Percentiles rank a stretch among this genome's conserved stretches.
Evolutionary conservation across 371 early-diverging fungal species (phyloP).

Genomic region (Circinella minor): DNA sequence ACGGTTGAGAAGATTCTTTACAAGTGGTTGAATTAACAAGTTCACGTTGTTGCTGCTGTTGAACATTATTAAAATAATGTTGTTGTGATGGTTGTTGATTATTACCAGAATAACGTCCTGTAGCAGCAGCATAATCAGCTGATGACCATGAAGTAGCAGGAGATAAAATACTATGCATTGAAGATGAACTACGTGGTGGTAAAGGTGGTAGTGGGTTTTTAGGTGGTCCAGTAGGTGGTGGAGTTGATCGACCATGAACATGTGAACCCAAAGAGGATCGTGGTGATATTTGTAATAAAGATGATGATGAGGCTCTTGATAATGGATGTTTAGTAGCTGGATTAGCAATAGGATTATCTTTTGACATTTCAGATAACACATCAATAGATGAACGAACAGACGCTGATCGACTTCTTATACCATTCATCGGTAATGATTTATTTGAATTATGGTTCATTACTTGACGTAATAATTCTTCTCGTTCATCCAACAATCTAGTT

Average conservation of each 20-base stretch:
- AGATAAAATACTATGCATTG: conserved; percentile 11
- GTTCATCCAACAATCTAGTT: conserved; percentile 36
- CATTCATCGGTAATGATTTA: not conserved
- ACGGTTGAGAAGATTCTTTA: not conserved
- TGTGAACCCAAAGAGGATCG: conserved; percentile 15
- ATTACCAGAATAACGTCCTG: conserved; percentile 1
- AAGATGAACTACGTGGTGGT: conserved; percentile 15
- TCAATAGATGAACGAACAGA: conserved; percentile 42
- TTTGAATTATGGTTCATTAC: not conserved
- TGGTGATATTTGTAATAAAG: conserved; percentile 16
- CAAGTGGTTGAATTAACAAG: not conserved
- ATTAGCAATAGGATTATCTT: not conserved
- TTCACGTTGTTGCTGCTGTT: not conserved
- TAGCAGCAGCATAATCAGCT: conserved; percentile 16
- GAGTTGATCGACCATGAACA: conserved; percentile 14
- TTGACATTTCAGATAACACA: conserved; percentile 29
- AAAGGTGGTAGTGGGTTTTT: conserved; percentile 30
- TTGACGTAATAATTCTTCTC: conserved; percentile 30
- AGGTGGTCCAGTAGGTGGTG: conserved; percentile 33
- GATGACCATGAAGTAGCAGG: conserved; percentile 31
- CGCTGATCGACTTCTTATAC: conserved; percentile 18
- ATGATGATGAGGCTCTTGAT: conserved; percentile 15
- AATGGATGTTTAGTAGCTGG: not conserved
- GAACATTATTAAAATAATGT: not conserved
- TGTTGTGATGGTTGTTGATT: not conserved